Base-by-base conservation (phyloP, 2,329 filamentous ascomycete species). In the Colletotrichum salicis region DNA sequence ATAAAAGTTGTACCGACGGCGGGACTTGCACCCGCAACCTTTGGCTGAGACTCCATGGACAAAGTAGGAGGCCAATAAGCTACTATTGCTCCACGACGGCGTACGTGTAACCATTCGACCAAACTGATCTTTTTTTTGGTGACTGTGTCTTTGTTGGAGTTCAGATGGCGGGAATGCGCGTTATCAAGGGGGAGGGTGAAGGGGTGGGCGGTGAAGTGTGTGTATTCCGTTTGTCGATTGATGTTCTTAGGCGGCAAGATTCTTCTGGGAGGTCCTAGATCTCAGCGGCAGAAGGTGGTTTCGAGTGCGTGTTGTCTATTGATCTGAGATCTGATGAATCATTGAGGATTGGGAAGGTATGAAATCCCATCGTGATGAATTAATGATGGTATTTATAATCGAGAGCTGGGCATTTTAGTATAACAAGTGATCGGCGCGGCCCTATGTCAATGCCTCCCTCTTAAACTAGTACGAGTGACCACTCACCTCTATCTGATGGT, bases 21-120 rank as follows among this genome's bases (percentile, higher is more conserved):
- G 69, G 69, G 69, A 71, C 65, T 71, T 71, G 69, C 69, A 71
- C 69, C 69, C 69, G 65, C 69, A 71, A 71, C 69, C 69, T 71
- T 71, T 71, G 69, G 69, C 65, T 71, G 60, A 54, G 33, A 48
- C 41, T 22, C 60, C 22, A 29, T 15, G 5, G 37, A 7, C 2
- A 11, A 22, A 22, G 52, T 69, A 71, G 69, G 69, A 71, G 65
- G 59, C 69, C 69, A 71, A 71, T 71, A 71, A 71, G 69, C 69
- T 71, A 64, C 69, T 71, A 71, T 71, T 71, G 69, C 69, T 71
- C 69, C 65, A 71, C 65, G 65, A 33, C 69, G 69, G 69, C 69
- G 13, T 52, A 57, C 37, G 15, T 58, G 35, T 27, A 71, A 71
- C 69, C 65, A 31, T 45, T 69, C 45, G 65, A 56, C 69, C 69